Evolutionary conservation across 1,284 basidiomycete species (phyloP), one percentile per base, ranked within the genome.

Genomic region (Leccinum fuscescens): DNA sequence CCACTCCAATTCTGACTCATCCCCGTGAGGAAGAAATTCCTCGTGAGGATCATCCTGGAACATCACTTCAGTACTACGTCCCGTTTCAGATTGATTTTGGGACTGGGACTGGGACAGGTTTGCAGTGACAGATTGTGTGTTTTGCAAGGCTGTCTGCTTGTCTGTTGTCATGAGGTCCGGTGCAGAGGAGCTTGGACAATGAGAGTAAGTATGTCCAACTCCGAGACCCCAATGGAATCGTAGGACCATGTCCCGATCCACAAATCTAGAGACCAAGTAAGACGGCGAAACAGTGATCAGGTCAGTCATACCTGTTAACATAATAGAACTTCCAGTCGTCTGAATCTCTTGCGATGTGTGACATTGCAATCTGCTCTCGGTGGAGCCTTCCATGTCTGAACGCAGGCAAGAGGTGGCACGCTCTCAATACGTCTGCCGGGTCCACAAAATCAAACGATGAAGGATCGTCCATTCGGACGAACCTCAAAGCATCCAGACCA

Each of bases 171-270:
- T n/a, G 50, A 52, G 50, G 50, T 52, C 20, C 0, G n/a, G 50
- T 5, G 29, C 17, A 52, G 50, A 52, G n/a, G 50, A 29, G 29
- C 17, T n/a, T 52, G 50, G 1, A 33, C n/a, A 6, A 52, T 52
- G 50, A 52, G 29, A 11, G 5, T 52, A 52, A 52, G 46, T 24
- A 44, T 58, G 60, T 15, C 60, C 42, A 27, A 62, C 44, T 5
- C 60, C 60, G 11, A 62, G 54, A 8, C 62, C 60, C 50, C 50
- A 51, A 11, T 52, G 55, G 24, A 58, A 63, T 12, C 31, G 29
- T 1, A 63, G 55, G 6, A 58, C 4, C 56, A 63, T 63, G 42
- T 63, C 62, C 15, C 53, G 11, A 53, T 63, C 62, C 4, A 58
- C 60, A 31, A 63, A 63, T n/a, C 60, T 63, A 20, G 24, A 8